A percentile compares a stretch with the other conserved stretches of the same genome.
Evolutionary conservation across 805 yeast genomes (phyloP).

Genomic region (Teunomyces panamensis): DNA sequence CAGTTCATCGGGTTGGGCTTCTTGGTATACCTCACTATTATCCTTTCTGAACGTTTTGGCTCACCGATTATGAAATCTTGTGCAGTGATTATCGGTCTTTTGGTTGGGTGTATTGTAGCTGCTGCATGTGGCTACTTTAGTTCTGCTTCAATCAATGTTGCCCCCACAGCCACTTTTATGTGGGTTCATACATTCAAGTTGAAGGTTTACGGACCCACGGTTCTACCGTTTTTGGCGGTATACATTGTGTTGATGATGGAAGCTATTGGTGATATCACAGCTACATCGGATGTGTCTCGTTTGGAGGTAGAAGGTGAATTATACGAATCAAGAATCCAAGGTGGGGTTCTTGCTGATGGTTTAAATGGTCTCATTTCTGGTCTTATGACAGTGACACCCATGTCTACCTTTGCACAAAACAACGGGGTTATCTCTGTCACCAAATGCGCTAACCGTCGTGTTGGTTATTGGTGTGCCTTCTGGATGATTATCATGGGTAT

Average conservation of each 20-base stretch:
- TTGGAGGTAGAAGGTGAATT: slow-evolving; percentile 76
- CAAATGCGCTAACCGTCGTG: slow-evolving; percentile 82
- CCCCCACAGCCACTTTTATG: slow-evolving; percentile 80
- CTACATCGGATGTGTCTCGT: slow-evolving; percentile 88
- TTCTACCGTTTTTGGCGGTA: slow-evolving; percentile 80
- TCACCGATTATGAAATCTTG: slow-evolving; percentile 94
- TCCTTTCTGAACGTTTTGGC: slow-evolving; percentile 81
- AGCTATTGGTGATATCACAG: slow-evolving; percentile 92
- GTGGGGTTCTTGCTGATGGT: slow-evolving; percentile 91
- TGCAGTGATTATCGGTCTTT: slow-evolving; percentile 81
- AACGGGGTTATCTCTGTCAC: slow-evolving; percentile 93
- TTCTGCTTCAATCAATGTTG: slow-evolving; percentile 51
- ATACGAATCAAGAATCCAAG: slow-evolving; percentile 86
- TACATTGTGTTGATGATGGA: slow-evolving; percentile 85
- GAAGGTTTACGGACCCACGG: slow-evolving; percentile 77
- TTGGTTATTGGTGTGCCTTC: slow-evolving; percentile 78
- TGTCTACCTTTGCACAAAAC: slow-evolving; percentile 92
- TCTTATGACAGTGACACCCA: slow-evolving; percentile 79
- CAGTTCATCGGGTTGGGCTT: slow-evolving; percentile 85
- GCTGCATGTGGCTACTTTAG: slow-evolving; percentile 86
- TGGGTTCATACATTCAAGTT: slow-evolving; percentile 87
- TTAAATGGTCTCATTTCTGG: slow-evolving; percentile 75
- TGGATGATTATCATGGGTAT: slow-evolving; percentile 84
- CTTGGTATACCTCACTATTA: slow-evolving; percentile 69
- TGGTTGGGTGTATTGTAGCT: slow-evolving; percentile 88